Evolutionary conservation across 352 stramenopile genomes (phyloP), one percentile per base, ranked within the genome.

Genomic region (Globisporangium paroecandrum): DNA sequence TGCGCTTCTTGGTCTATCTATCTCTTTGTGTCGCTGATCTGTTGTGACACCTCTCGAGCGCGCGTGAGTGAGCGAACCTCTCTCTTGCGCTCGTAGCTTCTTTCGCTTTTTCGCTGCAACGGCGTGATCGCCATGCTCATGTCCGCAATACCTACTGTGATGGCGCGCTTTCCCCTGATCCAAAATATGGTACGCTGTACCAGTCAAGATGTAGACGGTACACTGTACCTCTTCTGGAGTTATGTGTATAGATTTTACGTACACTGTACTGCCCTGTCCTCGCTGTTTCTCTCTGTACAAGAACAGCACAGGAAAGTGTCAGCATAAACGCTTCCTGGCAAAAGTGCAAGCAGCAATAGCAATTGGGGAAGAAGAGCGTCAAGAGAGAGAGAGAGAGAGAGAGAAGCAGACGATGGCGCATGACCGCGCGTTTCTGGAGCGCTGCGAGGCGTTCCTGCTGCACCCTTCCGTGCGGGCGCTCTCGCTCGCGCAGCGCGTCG

Each of bases 401-500:
- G 7, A 9, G 29, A 36, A 38, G 25, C 24, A 2, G 7, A 9
- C 29, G 18, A 83, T 85, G 74, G 41, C 68, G 59, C 49, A 63
- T 36, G 69, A 75, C 65, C 57, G 65, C 36, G 73, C 64, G 53
- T 79, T 90, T 49, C 67, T 92, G 61, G 74, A 76, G 13, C 84
- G 80, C 58, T 90, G 82, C 69, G 79, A 90, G 71, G 68, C 85
- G 51, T 92, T 92, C 68, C 73, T 92, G 22, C 64, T 90, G 60
- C 84, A 92, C 32, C 84, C 84, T 24, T 75, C 71, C 0, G 84
- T 92, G 61, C 82, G 84, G 9, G 66, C 77, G 25, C 72, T 90
- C 51, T 89, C 84, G 3, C 77, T 92, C 7, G 82, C 84, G 24
- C 77, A 92, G 66, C 82, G 82, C 49, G 84, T 92, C 18, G 84